These are phyloP conservation scores for Psilocybe mexicana DNA, from an alignment of 1,284 basidiomycete species.

Conservation along the genomic window DNA sequence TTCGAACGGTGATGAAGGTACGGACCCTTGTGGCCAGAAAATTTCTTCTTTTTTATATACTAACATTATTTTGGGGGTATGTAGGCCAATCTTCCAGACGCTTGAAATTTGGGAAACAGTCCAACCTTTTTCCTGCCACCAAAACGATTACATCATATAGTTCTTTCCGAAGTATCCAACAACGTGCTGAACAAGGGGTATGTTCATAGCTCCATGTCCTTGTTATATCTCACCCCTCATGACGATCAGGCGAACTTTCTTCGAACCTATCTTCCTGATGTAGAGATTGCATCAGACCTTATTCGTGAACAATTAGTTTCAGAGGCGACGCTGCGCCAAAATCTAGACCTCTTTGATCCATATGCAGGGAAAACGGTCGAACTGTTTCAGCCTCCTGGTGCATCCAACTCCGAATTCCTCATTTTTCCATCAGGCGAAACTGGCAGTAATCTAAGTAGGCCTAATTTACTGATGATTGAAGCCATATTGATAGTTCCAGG, in stretches of 20 bases:
- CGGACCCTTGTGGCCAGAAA: background rate
- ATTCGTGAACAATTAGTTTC: constrained; percentile 53
- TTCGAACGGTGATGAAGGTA: constrained; percentile 24
- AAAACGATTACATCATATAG: constrained; percentile 36
- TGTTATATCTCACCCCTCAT: background rate
- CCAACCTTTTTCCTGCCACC: constrained; percentile 58
- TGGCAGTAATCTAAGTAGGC: constrained; percentile 59
- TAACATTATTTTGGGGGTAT: constrained; percentile 3
- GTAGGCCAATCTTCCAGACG: constrained; percentile 2
- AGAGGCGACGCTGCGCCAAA: constrained; percentile 39
- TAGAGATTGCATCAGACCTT: constrained; percentile 66
- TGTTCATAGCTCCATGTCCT: constrained; percentile 18
- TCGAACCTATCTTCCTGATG: constrained; percentile 66
- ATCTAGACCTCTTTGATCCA: constrained; percentile 51
- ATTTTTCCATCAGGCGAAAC: constrained; percentile 65
- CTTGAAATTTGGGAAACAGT: constrained; percentile 29
- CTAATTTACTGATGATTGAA: background rate
- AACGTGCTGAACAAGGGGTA: constrained; percentile 66
- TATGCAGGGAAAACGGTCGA: constrained; percentile 54
- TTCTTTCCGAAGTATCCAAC: constrained; percentile 34
- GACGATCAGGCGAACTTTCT: constrained; percentile 63
- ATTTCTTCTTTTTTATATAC: background rate
- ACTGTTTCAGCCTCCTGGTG: constrained; percentile 24
- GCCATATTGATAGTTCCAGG: constrained; percentile 38
- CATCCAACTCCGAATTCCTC: constrained; percentile 33